Evolutionary conservation across 352 stramenopile species (phyloP), one percentile per base, ranked within the genome.

Genomic region (Phytophthora cactorum): DNA sequence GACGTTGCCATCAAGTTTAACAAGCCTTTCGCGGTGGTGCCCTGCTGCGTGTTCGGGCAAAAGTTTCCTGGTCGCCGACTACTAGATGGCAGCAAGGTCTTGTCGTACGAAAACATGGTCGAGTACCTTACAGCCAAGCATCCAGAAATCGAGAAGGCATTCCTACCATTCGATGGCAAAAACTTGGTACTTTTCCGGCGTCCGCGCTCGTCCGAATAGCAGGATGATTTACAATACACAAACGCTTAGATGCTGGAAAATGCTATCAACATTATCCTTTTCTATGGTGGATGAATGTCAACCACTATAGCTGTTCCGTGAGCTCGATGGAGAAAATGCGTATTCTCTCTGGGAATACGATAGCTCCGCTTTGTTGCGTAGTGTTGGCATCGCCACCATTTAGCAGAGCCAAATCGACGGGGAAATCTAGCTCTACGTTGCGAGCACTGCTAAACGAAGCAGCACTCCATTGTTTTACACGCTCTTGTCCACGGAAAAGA

Each of bases 21-120:
- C 58, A 98, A 98, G 59, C 89, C 96, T 0, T 99, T 99, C 77
- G 93, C 96, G 2, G 81, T 99, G 9, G 95, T 98, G n/a, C 97
- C 97, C 1, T 99, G 97, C 64, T 99, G 96, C 67, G 96, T 99
- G 11, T 98, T 98, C 73, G 88, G 89, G 4, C 88, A 90, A 27
- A 81, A 94, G 59, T 99, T 98, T 81, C 92, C 91, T 5, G 46
- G 86, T 22, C 84, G 84, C 6, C 81, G 76, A 44, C 52, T 74
- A 10, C 65, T 74, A 1, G 59, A 88, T 46, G 77, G 78, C 17
- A 72, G 57, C 11, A 78, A 82, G 43, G 91, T 97, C 3, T 50
- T 85, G 9, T 94, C 86, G 27, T 95, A 94, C 60, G 80, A 92
- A 32, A 67, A 93, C 14, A 78, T 97, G 31, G 70, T 97, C 32